Conservation (phyloP, 176 grass and related monocot species). For the Typha latifolia region DNA sequence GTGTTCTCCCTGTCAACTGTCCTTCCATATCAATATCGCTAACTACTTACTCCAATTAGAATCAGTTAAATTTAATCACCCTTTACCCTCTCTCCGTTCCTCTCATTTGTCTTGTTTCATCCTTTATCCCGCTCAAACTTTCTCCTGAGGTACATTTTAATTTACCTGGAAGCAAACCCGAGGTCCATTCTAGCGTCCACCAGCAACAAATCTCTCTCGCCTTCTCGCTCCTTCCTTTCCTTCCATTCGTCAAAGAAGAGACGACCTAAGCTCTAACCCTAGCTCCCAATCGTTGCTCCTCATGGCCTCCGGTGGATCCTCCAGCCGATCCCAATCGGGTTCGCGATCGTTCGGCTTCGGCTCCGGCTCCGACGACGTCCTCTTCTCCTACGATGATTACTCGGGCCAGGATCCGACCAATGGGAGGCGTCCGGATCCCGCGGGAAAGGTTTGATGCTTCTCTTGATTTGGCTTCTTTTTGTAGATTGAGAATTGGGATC, state of each 20-base stretch:
- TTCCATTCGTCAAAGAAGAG: not conserved
- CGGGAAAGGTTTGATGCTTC: constrained; percentile 31
- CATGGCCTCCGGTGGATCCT: constrained; percentile 39
- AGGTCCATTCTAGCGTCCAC: no score
- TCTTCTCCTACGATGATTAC: constrained; percentile 74
- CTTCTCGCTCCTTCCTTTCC: not conserved
- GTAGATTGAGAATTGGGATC: not conserved
- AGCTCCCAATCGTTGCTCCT: constrained; percentile 10
- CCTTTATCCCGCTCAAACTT: no score
- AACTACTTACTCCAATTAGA: not conserved
- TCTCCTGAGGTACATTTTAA: no score
- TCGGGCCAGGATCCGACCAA: constrained; percentile 34
- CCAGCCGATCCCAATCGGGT: constrained; percentile 27
- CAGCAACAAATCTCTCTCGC: no score
- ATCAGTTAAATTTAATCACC: not conserved
- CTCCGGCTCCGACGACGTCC: constrained; percentile 55
- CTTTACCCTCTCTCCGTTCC: not conserved
- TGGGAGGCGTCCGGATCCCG: constrained; percentile 42
- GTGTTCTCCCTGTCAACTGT: not conserved
- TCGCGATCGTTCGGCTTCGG: constrained; percentile 65
- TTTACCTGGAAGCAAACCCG: no score
- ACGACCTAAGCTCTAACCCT: constrained; percentile 30
- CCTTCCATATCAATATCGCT: not conserved
- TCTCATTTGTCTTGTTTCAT: no score
- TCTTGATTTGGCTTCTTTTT: not conserved